phyloP scores from a whole-genome alignment of 23 red algal species.

The Agarophyton chilense region DNA sequence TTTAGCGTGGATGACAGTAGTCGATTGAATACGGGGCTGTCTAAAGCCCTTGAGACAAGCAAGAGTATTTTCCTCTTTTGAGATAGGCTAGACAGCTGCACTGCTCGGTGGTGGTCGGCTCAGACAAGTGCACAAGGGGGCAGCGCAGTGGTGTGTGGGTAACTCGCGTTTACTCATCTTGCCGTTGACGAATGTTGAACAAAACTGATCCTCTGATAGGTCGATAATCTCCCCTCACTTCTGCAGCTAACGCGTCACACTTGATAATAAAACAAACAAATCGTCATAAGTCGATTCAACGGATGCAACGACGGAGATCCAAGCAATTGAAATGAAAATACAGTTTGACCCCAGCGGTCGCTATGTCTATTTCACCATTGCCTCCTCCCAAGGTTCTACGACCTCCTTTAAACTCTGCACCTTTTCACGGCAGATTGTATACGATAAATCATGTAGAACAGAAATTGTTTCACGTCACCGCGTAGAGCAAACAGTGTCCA shows the following conservation, averaged over 20 bases:
- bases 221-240: conserved; percentile 10
- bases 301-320: conserved; percentile 30
- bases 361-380: conserved; percentile 42
- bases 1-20: no score
- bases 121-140: no score
- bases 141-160: no score
- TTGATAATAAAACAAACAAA: conserved; percentile 32
- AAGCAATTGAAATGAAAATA: conserved; percentile 19
- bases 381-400: conserved; percentile 22
- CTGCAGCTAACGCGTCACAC: conserved; percentile 14
- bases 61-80: no score
- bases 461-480: conserved; percentile 4
- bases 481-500: not conserved
- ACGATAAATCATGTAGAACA: conserved; percentile 29
- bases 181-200: no score
- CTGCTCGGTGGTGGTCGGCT: no score
- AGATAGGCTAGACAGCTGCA: no score
- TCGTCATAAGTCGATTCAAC: conserved; percentile 32
- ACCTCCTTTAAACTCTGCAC: not conserved
- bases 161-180: no score
- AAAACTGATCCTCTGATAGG: not conserved
- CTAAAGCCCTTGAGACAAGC: no score
- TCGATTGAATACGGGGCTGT: no score
- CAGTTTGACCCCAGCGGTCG: conserved; percentile 22
- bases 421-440: conserved; percentile 31